Base-by-base conservation (phyloP, 805 yeast genomes). In the Saccharomycopsis oosterbeekiorum region DNA sequence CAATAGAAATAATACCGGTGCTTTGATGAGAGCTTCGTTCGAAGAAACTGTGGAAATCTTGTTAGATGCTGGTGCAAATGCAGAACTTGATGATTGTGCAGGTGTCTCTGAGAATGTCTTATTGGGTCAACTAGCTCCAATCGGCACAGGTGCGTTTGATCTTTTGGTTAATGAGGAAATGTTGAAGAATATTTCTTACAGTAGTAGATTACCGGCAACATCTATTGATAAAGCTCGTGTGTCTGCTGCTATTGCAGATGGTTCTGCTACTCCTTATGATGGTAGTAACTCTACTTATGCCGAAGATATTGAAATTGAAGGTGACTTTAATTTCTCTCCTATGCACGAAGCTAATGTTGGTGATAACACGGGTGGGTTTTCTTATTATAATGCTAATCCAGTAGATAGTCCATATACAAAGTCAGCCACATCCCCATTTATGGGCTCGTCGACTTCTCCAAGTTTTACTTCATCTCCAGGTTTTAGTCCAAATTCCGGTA, bases 41-140 rank as follows among this genome's bases (percentile, higher is more conserved):
- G 99, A 94, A 77, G 99, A 94, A 75, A 94, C 99, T 8, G 99
- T 94, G 51, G 99, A 94, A 76, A 94, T 94, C 70, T 77, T 94
- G 72, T 83, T 94, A 68, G 99, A 94, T 71, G 99, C 99, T 19
- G 99, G 97, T 73, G 96, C 98, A 4, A 84, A 96, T 53, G 99
- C 98, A 19, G 99, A 94, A 72, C 78, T 94, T 61, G 99, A 94
- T 76, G 97, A 94, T 68, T 94, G 99, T 76, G 89, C 91, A 67
- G 99, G 99, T 80, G 96, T 94, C 64, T 94, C 99, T 43, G 97
- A 94, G 74, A 94, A 94, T 72, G 96, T 94, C 63, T 89, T 94
- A 78, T 82, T 94, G 70, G 99, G 99, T 58, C 99, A 94, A 80
- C 83, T 94, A 81, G 98, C 99, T 24, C 98, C 99, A 63, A 83